These are phyloP conservation scores for Rutstroemia sp. DNA, from an alignment of 2,329 filamentous ascomycete species.

Conservation along the genomic window DNA sequence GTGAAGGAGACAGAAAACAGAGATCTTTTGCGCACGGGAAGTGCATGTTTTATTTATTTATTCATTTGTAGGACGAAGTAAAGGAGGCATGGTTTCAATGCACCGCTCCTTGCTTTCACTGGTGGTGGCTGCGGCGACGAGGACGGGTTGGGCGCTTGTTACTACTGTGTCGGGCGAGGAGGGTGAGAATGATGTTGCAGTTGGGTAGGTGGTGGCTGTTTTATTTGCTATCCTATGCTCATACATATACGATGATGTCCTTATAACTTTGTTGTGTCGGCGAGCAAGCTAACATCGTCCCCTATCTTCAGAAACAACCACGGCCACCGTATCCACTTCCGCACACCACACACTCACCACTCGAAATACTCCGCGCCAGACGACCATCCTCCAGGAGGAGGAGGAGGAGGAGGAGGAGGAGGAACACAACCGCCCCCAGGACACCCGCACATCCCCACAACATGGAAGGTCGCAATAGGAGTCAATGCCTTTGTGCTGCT, in stretches of 20 bases:
- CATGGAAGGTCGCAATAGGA: constrained; percentile 8
- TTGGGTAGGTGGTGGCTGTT: not conserved
- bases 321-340: no score
- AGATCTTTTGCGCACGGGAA: not conserved
- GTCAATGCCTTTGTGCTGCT: constrained; percentile 8
- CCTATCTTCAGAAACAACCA: no score
- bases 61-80: not conserved
- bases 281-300: no score
- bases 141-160: not conserved
- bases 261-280: no score
- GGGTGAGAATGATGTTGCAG: not conserved
- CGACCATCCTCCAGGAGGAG: no score
- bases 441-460: constrained; percentile 3
- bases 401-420: no score
- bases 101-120: constrained; percentile 4
- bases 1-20: no score
- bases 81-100: not conserved
- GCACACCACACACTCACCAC: not conserved
- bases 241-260: no score
- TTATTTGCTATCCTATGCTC: not conserved
- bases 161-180: not conserved
- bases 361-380: not conserved
- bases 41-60: not conserved
- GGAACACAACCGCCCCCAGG: not conserved
- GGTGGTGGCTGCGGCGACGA: not conserved